Conservation (phyloP, 148 eudicot species). For the Amaranthus palmeri region DNA sequence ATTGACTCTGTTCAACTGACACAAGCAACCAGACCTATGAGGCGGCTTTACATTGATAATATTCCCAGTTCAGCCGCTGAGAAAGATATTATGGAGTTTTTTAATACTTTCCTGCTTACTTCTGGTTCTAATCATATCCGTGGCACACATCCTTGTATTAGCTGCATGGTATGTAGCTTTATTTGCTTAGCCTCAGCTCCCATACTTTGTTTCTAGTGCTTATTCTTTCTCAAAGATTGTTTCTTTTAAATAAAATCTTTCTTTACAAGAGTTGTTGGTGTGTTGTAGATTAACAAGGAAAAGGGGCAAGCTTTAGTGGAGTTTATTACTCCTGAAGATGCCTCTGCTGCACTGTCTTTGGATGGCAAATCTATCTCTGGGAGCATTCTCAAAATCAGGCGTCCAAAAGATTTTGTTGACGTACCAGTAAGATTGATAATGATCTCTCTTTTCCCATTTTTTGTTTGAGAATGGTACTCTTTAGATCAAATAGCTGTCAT, state of each 20-base stretch:
- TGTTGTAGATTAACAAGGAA: conserved; percentile 82
- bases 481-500: neutral
- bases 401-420: conserved; percentile 80
- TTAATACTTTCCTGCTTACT: conserved; percentile 58
- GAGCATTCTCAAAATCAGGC: conserved; percentile 72
- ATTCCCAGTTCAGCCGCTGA: conserved; percentile 73
- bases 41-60: conserved; percentile 92
- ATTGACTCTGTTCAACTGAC: conserved; percentile 88
- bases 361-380: conserved; percentile 76
- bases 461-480: conserved; percentile 15
- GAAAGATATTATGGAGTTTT: conserved; percentile 65
- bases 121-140: conserved; percentile 61
- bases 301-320: conserved; percentile 92
- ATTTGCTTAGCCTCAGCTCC: neutral
- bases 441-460: conserved; percentile 20
- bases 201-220: neutral
- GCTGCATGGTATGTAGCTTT: conserved; percentile 73
- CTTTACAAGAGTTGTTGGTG: conserved; percentile 12
- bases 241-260: neutral
- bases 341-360: conserved; percentile 78
- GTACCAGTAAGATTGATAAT: conserved; percentile 59
- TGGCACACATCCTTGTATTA: conserved; percentile 81
- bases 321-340: conserved; percentile 98
- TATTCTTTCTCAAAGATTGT: neutral
- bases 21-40: conserved; percentile 94